Evolutionary conservation across 176 grass and related monocot genomes (phyloP).

Genomic region (Urochloa ruziziensis): DNA sequence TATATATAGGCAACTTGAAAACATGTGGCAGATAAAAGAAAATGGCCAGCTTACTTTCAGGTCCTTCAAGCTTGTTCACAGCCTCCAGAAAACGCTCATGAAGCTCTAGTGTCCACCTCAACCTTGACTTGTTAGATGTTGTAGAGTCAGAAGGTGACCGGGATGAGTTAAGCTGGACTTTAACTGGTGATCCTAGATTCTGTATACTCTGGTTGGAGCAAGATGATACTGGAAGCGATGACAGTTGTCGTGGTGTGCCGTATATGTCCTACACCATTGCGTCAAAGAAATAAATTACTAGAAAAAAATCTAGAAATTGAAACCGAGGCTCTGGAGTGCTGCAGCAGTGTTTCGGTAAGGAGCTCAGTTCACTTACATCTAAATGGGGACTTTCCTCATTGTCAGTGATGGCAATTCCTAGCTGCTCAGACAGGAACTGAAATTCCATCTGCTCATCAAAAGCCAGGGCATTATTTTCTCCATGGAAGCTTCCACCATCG

Average conservation of each 20-base stretch:
- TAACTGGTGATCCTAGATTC: slow-evolving; percentile 38
- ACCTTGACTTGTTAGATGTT: slow-evolving; percentile 67
- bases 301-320: background rate
- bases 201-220: slow-evolving; percentile 43
- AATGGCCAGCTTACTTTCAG: slow-evolving; percentile 65
- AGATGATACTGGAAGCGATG: slow-evolving; percentile 51
- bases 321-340: background rate
- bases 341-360: background rate
- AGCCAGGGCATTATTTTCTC: slow-evolving; percentile 47
- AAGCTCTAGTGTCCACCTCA: slow-evolving; percentile 91
- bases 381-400: slow-evolving; percentile 71
- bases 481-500: slow-evolving; percentile 66
- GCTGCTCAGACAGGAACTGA: slow-evolving; percentile 88
- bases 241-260: slow-evolving; percentile 46
- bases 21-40: slow-evolving; percentile 9
- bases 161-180: slow-evolving; percentile 50
- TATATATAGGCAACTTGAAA: background rate
- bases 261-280: slow-evolving; percentile 73
- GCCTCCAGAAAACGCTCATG: slow-evolving; percentile 93
- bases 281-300: background rate
- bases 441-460: slow-evolving; percentile 83
- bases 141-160: slow-evolving; percentile 39
- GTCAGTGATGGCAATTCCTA: slow-evolving; percentile 85
- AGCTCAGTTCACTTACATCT: slow-evolving; percentile 57
- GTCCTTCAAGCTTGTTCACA: slow-evolving; percentile 79